Percentiles rank a stretch among this genome's conserved stretches.
Conservation (phyloP, 345 rosid species). For the Excoecaria cochinchinensis region DNA sequence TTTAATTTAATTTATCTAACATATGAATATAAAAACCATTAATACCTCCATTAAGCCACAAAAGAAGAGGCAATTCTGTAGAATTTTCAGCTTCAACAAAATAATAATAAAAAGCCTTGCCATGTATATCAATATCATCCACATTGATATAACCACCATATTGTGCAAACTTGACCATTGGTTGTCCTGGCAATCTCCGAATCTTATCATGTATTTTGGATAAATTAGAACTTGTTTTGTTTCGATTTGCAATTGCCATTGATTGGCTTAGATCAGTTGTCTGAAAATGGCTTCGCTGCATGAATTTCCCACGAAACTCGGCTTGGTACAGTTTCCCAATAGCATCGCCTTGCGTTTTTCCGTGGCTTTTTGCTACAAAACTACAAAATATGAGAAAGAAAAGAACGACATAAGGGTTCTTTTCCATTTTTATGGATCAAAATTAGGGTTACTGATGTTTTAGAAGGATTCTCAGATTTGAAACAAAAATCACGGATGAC, state of each 20-base stretch:
- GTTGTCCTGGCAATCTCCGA: constrained; percentile 58
- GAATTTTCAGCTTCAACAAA: constrained; percentile 50
- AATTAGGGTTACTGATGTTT: too few relatives aligned
- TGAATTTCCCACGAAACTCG: constrained; percentile 16
- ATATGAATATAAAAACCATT: too few relatives aligned
- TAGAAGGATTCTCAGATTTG: too few relatives aligned
- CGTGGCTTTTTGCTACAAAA: constrained; percentile 4
- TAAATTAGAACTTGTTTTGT: not conserved
- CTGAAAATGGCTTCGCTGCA: constrained; percentile 20
- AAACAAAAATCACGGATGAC: too few relatives aligned
- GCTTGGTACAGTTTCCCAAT: constrained; percentile 33
- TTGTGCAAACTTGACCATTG: constrained; percentile 50
- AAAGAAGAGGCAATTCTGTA: constrained; percentile 57
- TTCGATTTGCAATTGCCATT: not conserved
- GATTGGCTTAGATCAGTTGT: not conserved
- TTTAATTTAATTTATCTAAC: too few relatives aligned
- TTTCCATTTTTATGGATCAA: not conserved
- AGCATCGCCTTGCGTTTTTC: constrained; percentile 28
- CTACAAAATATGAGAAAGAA: constrained; percentile 16
- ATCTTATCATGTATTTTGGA: constrained; percentile 53
- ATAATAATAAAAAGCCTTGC: constrained; percentile 61
- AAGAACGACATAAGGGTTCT: constrained; percentile 3
- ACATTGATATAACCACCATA: constrained; percentile 76
- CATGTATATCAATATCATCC: constrained; percentile 44
- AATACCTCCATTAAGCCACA: constrained; percentile 84